These are phyloP conservation scores for Hymenoscyphus infarciens DNA, from an alignment of 2,329 filamentous ascomycete genomes.

Conservation along the genomic window DNA sequence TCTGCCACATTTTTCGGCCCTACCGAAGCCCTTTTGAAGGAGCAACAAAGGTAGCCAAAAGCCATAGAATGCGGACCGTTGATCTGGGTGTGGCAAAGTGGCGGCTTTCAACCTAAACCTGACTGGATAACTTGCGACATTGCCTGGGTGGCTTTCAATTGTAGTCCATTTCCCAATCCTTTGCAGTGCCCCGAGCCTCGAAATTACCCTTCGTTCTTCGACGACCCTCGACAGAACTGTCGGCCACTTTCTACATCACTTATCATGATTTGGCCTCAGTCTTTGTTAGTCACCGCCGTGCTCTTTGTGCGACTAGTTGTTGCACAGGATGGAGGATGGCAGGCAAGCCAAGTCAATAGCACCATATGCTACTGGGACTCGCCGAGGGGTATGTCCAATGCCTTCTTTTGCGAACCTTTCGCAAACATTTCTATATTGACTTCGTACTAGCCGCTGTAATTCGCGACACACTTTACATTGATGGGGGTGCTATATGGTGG, in stretches of 20 bases:
- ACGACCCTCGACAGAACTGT: conserved; percentile 8
- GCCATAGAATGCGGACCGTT: conserved; percentile 9
- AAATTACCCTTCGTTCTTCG: conserved; percentile 10
- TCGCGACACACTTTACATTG: conserved; percentile 61
- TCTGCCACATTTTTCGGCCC: conserved; percentile 9
- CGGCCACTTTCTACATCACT: conserved; percentile 10
- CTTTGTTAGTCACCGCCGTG: conserved; percentile 18
- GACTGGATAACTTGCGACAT: background rate
- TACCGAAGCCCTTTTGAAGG: conserved; percentile 12
- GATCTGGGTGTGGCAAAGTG: conserved; percentile 16
- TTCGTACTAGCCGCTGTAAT: conserved; percentile 49
- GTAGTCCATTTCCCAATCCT: conserved; percentile 15
- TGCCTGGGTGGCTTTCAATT: background rate
- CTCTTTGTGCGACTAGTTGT: conserved; percentile 29
- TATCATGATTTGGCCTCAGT: conserved; percentile 20
- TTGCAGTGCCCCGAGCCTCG: conserved; percentile 15
- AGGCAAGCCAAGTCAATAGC: conserved; percentile 49
- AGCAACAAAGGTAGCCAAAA: conserved; percentile 14
- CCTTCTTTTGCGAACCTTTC: conserved; percentile 8
- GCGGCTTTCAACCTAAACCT: conserved; percentile 6
- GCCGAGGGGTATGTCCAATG: conserved; percentile 38
- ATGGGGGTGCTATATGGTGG: conserved; percentile 59
- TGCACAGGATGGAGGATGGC: conserved; percentile 49
- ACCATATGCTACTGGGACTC: conserved; percentile 56
- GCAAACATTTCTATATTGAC: background rate